Conservation (phyloP, 345 rosid genomes). For the Alliaria petiolata region DNA sequence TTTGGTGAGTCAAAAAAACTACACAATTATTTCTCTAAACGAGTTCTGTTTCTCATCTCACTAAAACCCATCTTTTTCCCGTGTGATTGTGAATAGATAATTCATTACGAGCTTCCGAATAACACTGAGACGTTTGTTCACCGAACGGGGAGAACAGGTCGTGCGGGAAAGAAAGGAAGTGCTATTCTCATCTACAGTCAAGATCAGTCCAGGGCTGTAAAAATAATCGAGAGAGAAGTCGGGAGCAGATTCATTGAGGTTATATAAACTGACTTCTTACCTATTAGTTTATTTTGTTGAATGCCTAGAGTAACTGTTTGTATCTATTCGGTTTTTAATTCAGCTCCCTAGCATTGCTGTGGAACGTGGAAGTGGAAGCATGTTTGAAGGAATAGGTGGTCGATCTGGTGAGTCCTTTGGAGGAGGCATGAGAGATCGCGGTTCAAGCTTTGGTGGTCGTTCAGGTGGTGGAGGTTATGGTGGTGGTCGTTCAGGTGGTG, state of each 20-base stretch:
- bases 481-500: no score
- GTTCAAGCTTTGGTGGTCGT: constrained; percentile 42
- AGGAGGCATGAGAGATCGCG: constrained; percentile 48
- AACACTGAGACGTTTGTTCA: constrained; percentile 89
- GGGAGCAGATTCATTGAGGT: constrained; percentile 92
- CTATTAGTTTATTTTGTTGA: neutral
- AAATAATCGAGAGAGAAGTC: constrained; percentile 73
- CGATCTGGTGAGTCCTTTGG: constrained; percentile 40
- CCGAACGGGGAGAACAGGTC: constrained; percentile 98
- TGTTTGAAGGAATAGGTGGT: constrained; percentile 41
- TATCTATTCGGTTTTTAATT: neutral
- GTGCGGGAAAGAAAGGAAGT: constrained; percentile 98
- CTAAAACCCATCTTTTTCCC: neutral
- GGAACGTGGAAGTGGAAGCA: constrained; percentile 47
- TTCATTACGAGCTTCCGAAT: constrained; percentile 96
- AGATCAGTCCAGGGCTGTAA: constrained; percentile 65
- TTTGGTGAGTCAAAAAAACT: constrained; percentile 58
- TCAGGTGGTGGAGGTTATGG: constrained; percentile 33
- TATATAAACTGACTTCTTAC: neutral
- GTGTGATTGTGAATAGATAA: constrained; percentile 40
- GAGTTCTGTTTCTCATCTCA: neutral
- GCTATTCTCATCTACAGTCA: constrained; percentile 74
- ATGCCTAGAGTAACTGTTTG: neutral
- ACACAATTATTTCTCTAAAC: neutral
- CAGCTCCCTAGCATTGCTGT: constrained; percentile 73